Evolutionary conservation across 371 early-diverging fungal genomes (phyloP).

Genomic region (Mortierella sp.): DNA sequence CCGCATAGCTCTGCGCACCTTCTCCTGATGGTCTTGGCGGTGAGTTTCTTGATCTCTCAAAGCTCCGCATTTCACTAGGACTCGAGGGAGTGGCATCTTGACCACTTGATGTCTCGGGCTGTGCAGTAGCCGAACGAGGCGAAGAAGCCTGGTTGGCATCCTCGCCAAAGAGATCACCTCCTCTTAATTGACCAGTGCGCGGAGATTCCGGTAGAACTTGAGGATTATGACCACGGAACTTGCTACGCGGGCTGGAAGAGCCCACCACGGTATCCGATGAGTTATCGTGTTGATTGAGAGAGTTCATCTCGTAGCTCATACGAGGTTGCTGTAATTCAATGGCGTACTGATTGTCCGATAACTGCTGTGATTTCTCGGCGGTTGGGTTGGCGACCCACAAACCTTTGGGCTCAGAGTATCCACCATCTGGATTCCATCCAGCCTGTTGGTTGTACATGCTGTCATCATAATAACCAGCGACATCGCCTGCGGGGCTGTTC

Average conservation of each 20-base stretch:
- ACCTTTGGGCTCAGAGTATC: constrained; percentile 35
- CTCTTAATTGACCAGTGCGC: constrained; percentile 41
- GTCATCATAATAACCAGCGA: constrained; percentile 39
- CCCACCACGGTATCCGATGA: constrained; percentile 30
- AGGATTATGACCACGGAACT: constrained; percentile 43
- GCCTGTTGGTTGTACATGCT: constrained; percentile 21
- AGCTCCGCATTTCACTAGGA: constrained; percentile 48
- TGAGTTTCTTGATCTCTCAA: constrained; percentile 40
- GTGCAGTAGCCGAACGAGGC: constrained; percentile 9
- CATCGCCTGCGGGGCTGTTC: constrained; percentile 23
- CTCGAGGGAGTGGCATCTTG: background rate
- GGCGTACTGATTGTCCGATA: constrained; percentile 5
- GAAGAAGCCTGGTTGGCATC: constrained; percentile 26
- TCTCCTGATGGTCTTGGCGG: constrained; percentile 36
- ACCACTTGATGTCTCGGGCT: background rate
- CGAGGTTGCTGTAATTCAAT: constrained; percentile 13
- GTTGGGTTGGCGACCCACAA: constrained; percentile 46
- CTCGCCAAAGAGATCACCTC: constrained; percentile 51
- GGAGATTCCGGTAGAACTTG: constrained; percentile 46
- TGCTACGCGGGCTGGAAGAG: constrained; percentile 29
- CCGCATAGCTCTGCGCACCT: constrained; percentile 40
- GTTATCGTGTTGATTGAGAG: constrained; percentile 31
- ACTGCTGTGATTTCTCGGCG: constrained; percentile 11
- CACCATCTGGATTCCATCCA: constrained; percentile 21
- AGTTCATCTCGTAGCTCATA: constrained; percentile 32